These are phyloP conservation scores for Lentinula sp. DNA, from an alignment of 768 basidiomycete species.

Conservation along the genomic window DNA sequence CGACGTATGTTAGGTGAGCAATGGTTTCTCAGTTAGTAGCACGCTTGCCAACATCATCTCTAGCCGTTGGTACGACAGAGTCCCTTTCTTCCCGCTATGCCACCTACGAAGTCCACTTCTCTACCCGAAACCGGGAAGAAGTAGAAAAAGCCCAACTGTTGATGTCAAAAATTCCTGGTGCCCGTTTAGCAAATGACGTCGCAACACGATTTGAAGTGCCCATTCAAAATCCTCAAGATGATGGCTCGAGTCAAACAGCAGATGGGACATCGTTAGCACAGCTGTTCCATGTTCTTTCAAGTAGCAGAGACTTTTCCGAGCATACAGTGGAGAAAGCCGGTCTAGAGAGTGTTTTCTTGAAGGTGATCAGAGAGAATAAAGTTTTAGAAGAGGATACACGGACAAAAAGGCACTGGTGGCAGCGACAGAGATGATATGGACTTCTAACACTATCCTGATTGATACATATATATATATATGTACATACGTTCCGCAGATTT, in stretches of 20 bases:
- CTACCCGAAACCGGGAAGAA: slow-evolving; percentile 59
- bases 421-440: neutral
- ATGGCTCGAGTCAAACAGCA: neutral
- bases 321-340: slow-evolving; percentile 69
- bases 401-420: slow-evolving; percentile 13
- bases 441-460: neutral
- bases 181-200: slow-evolving; percentile 65
- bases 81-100: slow-evolving; percentile 62
- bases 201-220: slow-evolving; percentile 75
- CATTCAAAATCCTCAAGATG: slow-evolving; percentile 27
- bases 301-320: slow-evolving; percentile 49
- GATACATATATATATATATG: neutral
- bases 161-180: slow-evolving; percentile 58
- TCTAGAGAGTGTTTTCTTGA: slow-evolving; percentile 68
- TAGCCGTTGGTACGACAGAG: slow-evolving; percentile 64
- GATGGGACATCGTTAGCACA: slow-evolving; percentile 42
- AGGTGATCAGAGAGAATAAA: slow-evolving; percentile 59
- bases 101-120: slow-evolving; percentile 74
- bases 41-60: neutral
- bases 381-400: slow-evolving; percentile 40
- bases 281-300: slow-evolving; percentile 52
- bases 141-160: slow-evolving; percentile 48
- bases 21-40: neutral
- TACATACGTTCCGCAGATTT: neutral
- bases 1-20: slow-evolving; percentile 58